A percentile compares a stretch with the other conserved stretches of the same genome.
Evolutionary conservation across 139 green algal genomes (phyloP).

Genomic region (Yamagishiella unicocca): DNA sequence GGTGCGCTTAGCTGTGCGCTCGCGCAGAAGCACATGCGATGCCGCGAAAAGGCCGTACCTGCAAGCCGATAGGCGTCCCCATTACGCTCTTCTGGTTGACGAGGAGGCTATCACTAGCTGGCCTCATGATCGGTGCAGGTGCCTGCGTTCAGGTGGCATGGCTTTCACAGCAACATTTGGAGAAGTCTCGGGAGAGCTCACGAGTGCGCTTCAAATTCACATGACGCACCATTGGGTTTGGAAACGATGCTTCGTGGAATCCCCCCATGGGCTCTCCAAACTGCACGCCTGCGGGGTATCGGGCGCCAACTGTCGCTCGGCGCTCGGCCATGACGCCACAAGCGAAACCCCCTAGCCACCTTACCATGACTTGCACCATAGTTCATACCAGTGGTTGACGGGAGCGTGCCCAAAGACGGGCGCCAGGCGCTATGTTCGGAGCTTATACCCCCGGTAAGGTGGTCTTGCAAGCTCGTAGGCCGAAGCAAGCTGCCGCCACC

Average conservation of each 20-base stretch:
- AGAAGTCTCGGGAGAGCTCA: no score
- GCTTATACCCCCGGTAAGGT: not conserved
- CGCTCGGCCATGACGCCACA: no score
- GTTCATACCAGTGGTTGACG: not conserved
- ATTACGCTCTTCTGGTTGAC: slow-evolving; percentile 13
- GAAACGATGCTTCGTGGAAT: not conserved
- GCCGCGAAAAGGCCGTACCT: not conserved
- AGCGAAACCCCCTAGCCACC: not conserved
- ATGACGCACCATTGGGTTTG: not conserved
- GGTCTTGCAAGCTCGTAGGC: slow-evolving; percentile 13
- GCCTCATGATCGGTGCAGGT: not conserved
- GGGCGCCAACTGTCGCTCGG: no score
- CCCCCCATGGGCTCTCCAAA: not conserved
- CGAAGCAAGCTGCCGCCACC: slow-evolving; percentile 6
- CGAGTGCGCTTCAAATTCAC: no score
- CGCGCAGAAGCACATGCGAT: no score
- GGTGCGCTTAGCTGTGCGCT: no score
- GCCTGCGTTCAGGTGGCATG: no score
- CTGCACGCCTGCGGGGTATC: not conserved
- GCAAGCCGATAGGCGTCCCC: not conserved
- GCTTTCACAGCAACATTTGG: no score
- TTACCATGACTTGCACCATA: not conserved
- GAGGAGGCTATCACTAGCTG: slow-evolving; percentile 22
- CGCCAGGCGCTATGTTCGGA: not conserved
- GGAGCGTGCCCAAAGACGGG: not conserved